These are phyloP conservation scores for Smallanthus sonchifolius DNA, from an alignment of 129 eudicot species.

Conservation along the genomic window DNA sequence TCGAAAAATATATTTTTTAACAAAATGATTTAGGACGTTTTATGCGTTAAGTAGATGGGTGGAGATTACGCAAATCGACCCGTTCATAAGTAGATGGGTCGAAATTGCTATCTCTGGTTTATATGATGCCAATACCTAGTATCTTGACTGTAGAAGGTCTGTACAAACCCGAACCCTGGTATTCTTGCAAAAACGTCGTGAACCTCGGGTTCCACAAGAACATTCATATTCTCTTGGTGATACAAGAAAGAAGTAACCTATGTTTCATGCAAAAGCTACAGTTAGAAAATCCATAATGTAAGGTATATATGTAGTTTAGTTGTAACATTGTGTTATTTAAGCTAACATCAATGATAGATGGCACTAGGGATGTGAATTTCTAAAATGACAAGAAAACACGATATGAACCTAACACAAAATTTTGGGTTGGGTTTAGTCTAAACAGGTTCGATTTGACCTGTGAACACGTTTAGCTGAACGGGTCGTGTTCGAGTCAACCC, in stretches of 20 bases:
- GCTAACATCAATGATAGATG: background rate
- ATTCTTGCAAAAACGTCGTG: constrained; percentile 92
- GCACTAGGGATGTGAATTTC: too few species aligned
- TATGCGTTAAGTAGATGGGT: background rate
- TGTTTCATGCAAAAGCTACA: constrained; percentile 3
- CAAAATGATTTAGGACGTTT: background rate
- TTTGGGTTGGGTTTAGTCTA: too few species aligned
- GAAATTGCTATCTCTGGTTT: background rate
- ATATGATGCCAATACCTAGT: constrained; percentile 54
- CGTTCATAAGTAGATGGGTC: background rate
- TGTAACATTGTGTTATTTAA: background rate
- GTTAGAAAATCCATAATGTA: background rate
- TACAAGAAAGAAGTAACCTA: constrained; percentile 91
- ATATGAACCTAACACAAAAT: too few species aligned
- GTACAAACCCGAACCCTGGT: constrained; percentile 98
- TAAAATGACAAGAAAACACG: too few species aligned
- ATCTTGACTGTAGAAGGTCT: constrained; percentile 95
- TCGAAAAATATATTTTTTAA: background rate
- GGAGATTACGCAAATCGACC: background rate
- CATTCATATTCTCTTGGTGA: constrained; percentile 87
- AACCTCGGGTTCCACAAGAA: constrained; percentile 98
- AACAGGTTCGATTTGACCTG: too few species aligned
- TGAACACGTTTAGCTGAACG: too few species aligned
- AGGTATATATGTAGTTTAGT: background rate
- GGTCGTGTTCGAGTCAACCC: too few species aligned